phyloP scores from a whole-genome alignment of 768 basidiomycete species.

The Suillus weaverae region DNA sequence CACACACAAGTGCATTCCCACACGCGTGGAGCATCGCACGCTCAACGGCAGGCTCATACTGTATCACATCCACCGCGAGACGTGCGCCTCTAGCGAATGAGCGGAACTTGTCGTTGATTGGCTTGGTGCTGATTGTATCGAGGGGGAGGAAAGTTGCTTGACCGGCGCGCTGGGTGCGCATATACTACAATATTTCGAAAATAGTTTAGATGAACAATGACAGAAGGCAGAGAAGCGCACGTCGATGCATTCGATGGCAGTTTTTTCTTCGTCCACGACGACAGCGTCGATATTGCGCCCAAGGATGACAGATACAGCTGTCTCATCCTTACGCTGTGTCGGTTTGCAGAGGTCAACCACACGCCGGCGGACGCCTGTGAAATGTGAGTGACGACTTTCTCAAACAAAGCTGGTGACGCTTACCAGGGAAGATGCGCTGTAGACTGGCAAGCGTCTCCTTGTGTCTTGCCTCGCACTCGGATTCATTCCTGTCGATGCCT shows the following conservation, averaged over 20 bases:
- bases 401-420: constrained; percentile 1
- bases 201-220: not conserved
- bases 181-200: constrained; percentile 54
- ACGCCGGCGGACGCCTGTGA: constrained; percentile 83
- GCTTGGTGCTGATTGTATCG: constrained; percentile 95
- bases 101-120: constrained; percentile 92
- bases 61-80: constrained; percentile 83
- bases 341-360: constrained; percentile 95
- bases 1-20: constrained; percentile 93
- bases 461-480: constrained; percentile 77
- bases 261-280: constrained; percentile 96
- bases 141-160: constrained; percentile 98
- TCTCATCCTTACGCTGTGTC: constrained; percentile 87
- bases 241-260: constrained; percentile 97
- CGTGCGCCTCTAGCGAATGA: constrained; percentile 87
- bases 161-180: constrained; percentile 92
- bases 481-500: constrained; percentile 84
- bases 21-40: constrained; percentile 96
- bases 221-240: constrained; percentile 13
- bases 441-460: constrained; percentile 85
- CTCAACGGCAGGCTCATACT: constrained; percentile 81
- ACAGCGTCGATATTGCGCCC: constrained; percentile 95
- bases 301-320: constrained; percentile 86
- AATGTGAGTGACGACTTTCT: constrained; percentile 1
- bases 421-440: constrained; percentile 89